Base-by-base conservation (phyloP, 495 filamentous ascomycete species). In the Xylaria sp. region DNA sequence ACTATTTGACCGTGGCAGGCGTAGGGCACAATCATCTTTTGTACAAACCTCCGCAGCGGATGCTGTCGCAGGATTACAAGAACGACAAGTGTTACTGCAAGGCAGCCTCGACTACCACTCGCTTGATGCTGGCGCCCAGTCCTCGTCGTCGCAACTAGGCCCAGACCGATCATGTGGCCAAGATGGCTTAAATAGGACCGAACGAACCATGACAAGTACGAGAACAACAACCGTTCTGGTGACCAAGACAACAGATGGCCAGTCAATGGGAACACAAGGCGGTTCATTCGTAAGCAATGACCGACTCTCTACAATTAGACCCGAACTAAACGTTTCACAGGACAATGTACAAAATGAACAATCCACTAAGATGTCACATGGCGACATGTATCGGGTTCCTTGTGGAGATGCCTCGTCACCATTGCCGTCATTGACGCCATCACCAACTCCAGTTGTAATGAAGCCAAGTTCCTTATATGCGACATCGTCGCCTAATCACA, bases 211-310 rank as follows among this genome's bases (percentile, higher is more conserved):
- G 40, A n/a, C 61, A 6, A 46, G 15, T 29, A 31, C 37, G 12
- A 37, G 6, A 40, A 11, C 61, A 8, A 48, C 24, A 21, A 37
- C 43, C 14, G 19, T 15, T 21, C 44, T 50, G 21, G 14, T 52
- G 5, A 55, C 65, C 1, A 37, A 21, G 59, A 64, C 61, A 31
- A 21, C 40, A 44, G 61, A 24, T 5, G 14, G 31, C 29, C 29
- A 24, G 21, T 17, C 37, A 19, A 26, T 12, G 0, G 19, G 58
- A 12, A 29, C 61, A n/a, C 61, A 31, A 33, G 43, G 41, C 41
- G 40, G 57, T 53, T 33, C n/a, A 48, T 17, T 26, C 19, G 65
- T 68, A 57, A 68, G 65, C 37, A 58, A 44, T 53, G 41, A 21
- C 40, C 50, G 11, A 44, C 17, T 21, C 12, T 26, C 33, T 46